Conservation (phyloP, 148 eudicot genomes). For the Rhododendron simsii region DNA sequence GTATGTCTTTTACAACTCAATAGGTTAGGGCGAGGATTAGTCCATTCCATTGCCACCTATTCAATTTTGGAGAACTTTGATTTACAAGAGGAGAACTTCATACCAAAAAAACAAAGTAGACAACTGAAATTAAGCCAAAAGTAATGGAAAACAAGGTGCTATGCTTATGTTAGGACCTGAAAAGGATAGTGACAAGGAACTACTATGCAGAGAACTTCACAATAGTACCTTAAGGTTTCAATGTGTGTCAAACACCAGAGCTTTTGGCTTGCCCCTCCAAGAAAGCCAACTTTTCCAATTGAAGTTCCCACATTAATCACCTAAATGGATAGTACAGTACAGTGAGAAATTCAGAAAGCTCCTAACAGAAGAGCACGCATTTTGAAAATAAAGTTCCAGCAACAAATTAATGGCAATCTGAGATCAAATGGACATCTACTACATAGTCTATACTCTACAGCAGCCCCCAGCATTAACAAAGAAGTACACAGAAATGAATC, state of each 20-base stretch:
- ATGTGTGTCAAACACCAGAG: conserved; percentile 93
- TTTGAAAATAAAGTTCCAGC: not conserved
- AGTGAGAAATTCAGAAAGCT: not conserved
- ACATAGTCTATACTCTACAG: not conserved
- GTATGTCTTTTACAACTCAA: not conserved
- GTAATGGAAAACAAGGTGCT: not conserved
- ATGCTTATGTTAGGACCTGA: not conserved
- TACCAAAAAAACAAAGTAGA: not conserved
- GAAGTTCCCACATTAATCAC: conserved; percentile 93
- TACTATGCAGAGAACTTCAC: conserved; percentile 3
- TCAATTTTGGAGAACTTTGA: not conserved
- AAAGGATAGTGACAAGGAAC: not conserved
- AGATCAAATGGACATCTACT: not conserved
- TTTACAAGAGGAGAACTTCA: not conserved
- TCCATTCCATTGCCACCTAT: not conserved
- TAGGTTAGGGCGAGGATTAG: not conserved
- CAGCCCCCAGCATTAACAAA: not conserved
- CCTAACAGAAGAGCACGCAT: not conserved
- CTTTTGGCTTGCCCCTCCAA: conserved; percentile 59
- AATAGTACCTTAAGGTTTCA: conserved; percentile 80
- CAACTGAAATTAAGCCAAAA: not conserved
- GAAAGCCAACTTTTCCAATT: conserved; percentile 81
- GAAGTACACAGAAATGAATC: not conserved
- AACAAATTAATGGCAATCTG: not conserved
- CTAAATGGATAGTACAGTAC: conserved; percentile 28